A percentile compares a stretch with the other conserved stretches of the same genome.
Evolutionary conservation across 1,284 basidiomycete species (phyloP).

Genomic region (Ustilago sp.): DNA sequence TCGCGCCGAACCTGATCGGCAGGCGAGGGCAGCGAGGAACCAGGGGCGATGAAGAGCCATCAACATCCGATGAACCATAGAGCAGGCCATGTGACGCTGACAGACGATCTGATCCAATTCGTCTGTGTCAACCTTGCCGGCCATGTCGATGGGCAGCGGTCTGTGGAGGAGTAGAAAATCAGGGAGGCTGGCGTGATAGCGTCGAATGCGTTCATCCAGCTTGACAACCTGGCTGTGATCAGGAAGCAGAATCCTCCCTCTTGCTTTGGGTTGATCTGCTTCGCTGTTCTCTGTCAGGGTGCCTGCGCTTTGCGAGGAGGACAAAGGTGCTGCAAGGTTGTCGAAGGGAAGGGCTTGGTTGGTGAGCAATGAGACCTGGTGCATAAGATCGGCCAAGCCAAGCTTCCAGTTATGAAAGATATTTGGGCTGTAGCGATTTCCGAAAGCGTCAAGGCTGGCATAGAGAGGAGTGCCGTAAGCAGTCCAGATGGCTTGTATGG

Average conservation of each 20-base stretch:
- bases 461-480: slow-evolving; percentile 28
- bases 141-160: slow-evolving; percentile 38
- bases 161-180: slow-evolving; percentile 29
- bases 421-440: slow-evolving; percentile 37
- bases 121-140: slow-evolving; percentile 29
- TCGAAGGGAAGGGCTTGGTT: slow-evolving; percentile 6
- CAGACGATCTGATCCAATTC: slow-evolving; percentile 35
- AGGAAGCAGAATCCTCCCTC: slow-evolving; percentile 5
- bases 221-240: slow-evolving; percentile 21
- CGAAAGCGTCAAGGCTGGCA: slow-evolving; percentile 27
- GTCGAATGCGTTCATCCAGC: slow-evolving; percentile 38
- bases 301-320: background rate
- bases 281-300: background rate
- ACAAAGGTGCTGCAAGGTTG: background rate
- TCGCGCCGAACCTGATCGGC: background rate
- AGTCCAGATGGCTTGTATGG: slow-evolving; percentile 34
- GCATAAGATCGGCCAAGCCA: slow-evolving; percentile 38
- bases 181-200: slow-evolving; percentile 36
- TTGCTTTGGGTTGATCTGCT: background rate
- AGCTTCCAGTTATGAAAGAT: slow-evolving; percentile 44
- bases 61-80: slow-evolving; percentile 38
- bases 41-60: slow-evolving; percentile 40
- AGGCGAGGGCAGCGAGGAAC: slow-evolving; percentile 32
- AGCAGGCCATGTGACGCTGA: slow-evolving; percentile 37
- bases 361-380: slow-evolving; percentile 32